Evolutionary conservation across 169 alveolate genomes (phyloP).

Genomic region (Cryptosporidium meleagridis): DNA sequence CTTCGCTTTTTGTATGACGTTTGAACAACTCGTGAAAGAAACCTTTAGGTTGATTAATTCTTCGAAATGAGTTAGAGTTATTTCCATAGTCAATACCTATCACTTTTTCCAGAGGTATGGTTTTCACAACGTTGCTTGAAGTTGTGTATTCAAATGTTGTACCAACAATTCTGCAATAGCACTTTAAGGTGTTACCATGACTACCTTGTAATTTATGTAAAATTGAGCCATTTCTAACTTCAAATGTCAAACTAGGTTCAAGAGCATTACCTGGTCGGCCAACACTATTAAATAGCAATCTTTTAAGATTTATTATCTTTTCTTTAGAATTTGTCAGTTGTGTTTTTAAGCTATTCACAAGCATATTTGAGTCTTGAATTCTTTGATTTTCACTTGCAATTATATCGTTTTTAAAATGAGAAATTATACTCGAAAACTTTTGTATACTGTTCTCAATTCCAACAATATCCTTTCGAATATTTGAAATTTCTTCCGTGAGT

Average conservation of each 20-base stretch:
- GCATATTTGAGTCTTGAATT: slow-evolving; percentile 44
- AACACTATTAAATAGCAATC: slow-evolving; percentile 44
- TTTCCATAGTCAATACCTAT: slow-evolving; percentile 63
- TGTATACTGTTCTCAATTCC: slow-evolving; percentile 51
- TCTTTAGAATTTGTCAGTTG: slow-evolving; percentile 18
- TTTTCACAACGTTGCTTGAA: slow-evolving; percentile 23
- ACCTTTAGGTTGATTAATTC: slow-evolving; percentile 40
- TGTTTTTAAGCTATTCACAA: slow-evolving; percentile 31
- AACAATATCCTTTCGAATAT: slow-evolving; percentile 47
- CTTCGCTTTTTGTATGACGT: neutral
- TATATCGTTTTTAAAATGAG: slow-evolving; percentile 44
- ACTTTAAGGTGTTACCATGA: slow-evolving; percentile 18
- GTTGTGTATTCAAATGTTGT: slow-evolving; percentile 54
- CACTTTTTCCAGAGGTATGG: slow-evolving; percentile 35
- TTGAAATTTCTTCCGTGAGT: slow-evolving; percentile 49
- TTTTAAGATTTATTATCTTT: slow-evolving; percentile 30
- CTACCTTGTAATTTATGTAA: slow-evolving; percentile 55
- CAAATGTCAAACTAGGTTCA: slow-evolving; percentile 64
- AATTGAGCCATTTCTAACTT: slow-evolving; percentile 65
- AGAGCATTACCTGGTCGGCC: slow-evolving; percentile 57
- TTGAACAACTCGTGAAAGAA: slow-evolving; percentile 14
- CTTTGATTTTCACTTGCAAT: slow-evolving; percentile 51
- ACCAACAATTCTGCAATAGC: slow-evolving; percentile 62
- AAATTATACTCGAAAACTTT: slow-evolving; percentile 23
- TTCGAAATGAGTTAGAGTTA: slow-evolving; percentile 62